Conservation (phyloP, 2,329 filamentous ascomycete genomes). For the Phialophora macrospora region DNA sequence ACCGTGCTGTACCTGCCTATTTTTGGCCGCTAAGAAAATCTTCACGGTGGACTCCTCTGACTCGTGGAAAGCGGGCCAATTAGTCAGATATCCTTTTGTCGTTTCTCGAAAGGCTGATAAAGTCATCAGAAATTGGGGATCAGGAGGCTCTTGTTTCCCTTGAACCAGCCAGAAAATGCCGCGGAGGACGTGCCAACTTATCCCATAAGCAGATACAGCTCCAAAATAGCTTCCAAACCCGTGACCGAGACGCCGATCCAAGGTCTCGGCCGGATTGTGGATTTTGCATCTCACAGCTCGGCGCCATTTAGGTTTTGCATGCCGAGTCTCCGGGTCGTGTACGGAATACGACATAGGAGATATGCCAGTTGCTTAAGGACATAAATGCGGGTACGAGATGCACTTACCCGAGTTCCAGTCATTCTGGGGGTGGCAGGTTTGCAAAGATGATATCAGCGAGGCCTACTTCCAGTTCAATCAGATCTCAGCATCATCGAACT, state of each 20-base stretch:
- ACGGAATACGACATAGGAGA: background rate
- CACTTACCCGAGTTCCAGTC: background rate
- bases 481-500: constrained; percentile 13
- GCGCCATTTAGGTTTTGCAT: constrained; percentile 5
- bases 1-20: background rate
- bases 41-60: background rate
- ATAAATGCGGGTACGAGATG: constrained; percentile 10
- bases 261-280: constrained; percentile 13
- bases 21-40: background rate
- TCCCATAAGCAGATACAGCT: background rate
- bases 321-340: constrained; percentile 3
- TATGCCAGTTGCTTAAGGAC: background rate
- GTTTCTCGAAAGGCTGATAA: background rate
- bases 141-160: background rate
- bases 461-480: constrained; percentile 16
- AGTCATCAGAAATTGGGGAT: background rate
- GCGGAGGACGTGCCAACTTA: background rate
- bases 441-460: constrained; percentile 15
- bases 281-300: constrained; percentile 3
- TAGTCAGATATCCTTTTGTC: background rate
- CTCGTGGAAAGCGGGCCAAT: background rate
- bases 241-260: background rate
- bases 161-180: constrained; percentile 2
- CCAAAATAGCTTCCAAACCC: background rate
- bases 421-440: constrained; percentile 1